These are phyloP conservation scores for Phoma herbarum DNA, from an alignment of 2,329 filamentous ascomycete species.

Conservation along the genomic window DNA sequence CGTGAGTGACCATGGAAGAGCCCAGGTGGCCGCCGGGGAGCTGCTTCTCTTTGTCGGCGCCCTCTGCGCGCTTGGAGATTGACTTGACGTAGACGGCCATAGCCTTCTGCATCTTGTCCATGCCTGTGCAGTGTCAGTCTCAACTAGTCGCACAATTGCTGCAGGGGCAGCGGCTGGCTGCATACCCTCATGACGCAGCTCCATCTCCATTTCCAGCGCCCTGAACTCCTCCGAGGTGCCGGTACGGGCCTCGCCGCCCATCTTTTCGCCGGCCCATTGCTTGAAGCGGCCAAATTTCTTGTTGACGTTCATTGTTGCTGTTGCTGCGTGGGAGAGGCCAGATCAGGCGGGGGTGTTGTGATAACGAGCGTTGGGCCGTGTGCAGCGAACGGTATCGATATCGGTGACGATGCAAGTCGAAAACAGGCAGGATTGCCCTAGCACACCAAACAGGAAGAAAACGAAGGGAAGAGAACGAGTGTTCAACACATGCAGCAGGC, in stretches of 20 bases:
- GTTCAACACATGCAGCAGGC: slow-evolving; percentile 12
- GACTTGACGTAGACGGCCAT: slow-evolving; percentile 90
- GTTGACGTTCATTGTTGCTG: slow-evolving; percentile 66
- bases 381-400: slow-evolving; percentile 26
- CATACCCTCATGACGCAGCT: slow-evolving; percentile 83
- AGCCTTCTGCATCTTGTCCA: slow-evolving; percentile 87
- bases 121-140: slow-evolving; percentile 65
- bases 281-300: slow-evolving; percentile 96
- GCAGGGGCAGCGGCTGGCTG: slow-evolving; percentile 15
- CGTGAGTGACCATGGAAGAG: slow-evolving; percentile 84
- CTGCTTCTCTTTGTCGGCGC: slow-evolving; percentile 87
- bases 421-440: slow-evolving; percentile 23
- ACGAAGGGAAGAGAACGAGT: slow-evolving; percentile 2
- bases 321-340: slow-evolving; percentile 15
- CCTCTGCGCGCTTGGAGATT: slow-evolving; percentile 82
- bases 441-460: slow-evolving; percentile 11
- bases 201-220: slow-evolving; percentile 88
- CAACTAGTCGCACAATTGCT: neutral
- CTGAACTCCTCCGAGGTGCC: slow-evolving; percentile 90
- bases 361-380: slow-evolving; percentile 27
- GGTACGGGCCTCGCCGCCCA: slow-evolving; percentile 91
- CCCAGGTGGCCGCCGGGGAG: slow-evolving; percentile 82
- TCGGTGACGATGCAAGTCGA: slow-evolving; percentile 20
- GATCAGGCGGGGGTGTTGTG: slow-evolving; percentile 28
- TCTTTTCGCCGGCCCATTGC: slow-evolving; percentile 97